Evolutionary conservation across 805 yeast species (phyloP), one percentile per base, ranked within the genome.

Genomic region (Candida peoriensis): DNA sequence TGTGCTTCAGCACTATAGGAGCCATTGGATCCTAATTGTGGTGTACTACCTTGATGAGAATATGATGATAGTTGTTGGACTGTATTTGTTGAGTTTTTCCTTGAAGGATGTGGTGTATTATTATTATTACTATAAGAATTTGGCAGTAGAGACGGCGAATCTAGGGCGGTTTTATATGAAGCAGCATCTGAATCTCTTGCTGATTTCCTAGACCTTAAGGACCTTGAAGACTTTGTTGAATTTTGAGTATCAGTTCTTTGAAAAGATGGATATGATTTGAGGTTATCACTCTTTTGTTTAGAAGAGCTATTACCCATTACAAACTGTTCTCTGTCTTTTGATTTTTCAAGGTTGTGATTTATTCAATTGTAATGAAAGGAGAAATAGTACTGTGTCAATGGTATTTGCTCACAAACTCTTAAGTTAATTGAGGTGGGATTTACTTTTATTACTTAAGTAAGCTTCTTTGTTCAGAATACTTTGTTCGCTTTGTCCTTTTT

Each of bases 241-340:
- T 63, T 69, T 32, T 70, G 66, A 3, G 82, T 76, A 46, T 75
- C 79, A 11, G 74, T 65, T 31, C 81, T 57, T 13, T 72, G 60
- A 50, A 76, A 70, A 13, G 57, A 49, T n/a, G 79, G 74, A 12
- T 49, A 52, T 4, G 48, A 33, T 42, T 48, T 50, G 28, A 51
- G 37, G 16, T 57, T 41, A 30, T 48, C 54, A 7, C 38, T 38
- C 38, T 52, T 53, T 39, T 43, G 56, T 31, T 52, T 53, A n/a
- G 58, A 53, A 8, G 55, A 47, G 23, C 44, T 45, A 28, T 53
- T 53, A 23, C 58, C 58, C 58, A 53, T 53, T n/a, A n/a, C n/a
- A n/a, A n/a, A n/a, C n/a, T n/a, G n/a, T n/a, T n/a, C n/a, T n/a
- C n/a, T n/a, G n/a, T n/a, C n/a, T n/a, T n/a, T n/a, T n/a, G n/a